Evolutionary conservation across 331 rosid species (phyloP), one percentile per base, ranked within the genome.

Genomic region (Spiraea crenata): DNA sequence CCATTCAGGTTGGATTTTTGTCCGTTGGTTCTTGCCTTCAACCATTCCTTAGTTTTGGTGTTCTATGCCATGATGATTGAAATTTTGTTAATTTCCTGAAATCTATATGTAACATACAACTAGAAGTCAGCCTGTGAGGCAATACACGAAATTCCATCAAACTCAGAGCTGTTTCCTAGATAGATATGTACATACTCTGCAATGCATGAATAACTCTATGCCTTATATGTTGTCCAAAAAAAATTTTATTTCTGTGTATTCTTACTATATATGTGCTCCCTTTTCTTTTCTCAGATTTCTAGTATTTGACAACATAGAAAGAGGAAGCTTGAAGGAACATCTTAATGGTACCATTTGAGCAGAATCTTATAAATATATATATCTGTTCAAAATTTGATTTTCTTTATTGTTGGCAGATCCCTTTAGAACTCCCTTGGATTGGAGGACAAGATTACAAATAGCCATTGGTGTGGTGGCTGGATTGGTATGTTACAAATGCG

Each of bases 281-380:
- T 51, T 69, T 31, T 64, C 54, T 63, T 44, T 73, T 69, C 39
- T 77, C 88, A 93, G 98, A 75, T 69, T 90, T 76, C 89, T 93
- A 35, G 85, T 93, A 62, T 93, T 84, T 74, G 97, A 84, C 67
- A 86, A 60, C 74, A 83, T 88, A 77, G 93, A 86, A 81, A 84
- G 89, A 57, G 98, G 98, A 79, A 93, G 96, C 89, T 84, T 93
- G 81, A 90, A 88, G 86, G 96, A 90, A 68, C 92, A 85, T 84
- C 97, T 93, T 45, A 87, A 83, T 67, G 98, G 97, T 93, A 90
- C 73, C 25, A 49, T 71, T 61, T 49, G 54, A 16, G 31, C 39
- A 42, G 56, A 61, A 44, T 35, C 13, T 69, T 72, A 56, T 70
- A 70, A 48, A 44, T 66, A 20, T 48, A 39, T 73, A 20, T 39